phyloP scores from a whole-genome alignment of 768 basidiomycete species.

The Daedalea quercina region DNA sequence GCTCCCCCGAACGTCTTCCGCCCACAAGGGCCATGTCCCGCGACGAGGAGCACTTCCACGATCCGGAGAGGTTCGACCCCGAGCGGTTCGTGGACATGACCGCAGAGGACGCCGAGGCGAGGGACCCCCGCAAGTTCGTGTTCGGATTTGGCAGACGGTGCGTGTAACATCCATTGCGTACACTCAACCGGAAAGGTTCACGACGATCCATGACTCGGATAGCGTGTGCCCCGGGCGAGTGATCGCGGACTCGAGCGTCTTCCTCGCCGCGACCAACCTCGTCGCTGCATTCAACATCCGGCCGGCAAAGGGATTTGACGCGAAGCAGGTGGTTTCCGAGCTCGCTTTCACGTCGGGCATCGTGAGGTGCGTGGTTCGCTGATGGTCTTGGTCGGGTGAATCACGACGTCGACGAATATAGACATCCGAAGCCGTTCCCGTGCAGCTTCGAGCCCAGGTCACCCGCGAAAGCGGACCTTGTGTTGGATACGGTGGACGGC shows the following conservation, averaged over 20 bases:
- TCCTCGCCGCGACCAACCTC: slow-evolving; percentile 38
- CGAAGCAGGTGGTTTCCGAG: slow-evolving; percentile 30
- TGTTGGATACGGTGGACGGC: no score
- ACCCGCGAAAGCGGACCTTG: no score
- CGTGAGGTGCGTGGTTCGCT: slow-evolving; percentile 31
- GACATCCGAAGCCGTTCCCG: no score
- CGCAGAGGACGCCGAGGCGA: neutral
- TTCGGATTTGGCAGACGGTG: slow-evolving; percentile 16
- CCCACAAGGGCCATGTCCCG: slow-evolving; percentile 5
- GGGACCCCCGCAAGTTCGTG: slow-evolving; percentile 8
- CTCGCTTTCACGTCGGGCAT: slow-evolving; percentile 37
- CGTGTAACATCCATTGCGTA: neutral
- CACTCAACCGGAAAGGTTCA: neutral
- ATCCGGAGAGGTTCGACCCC: slow-evolving; percentile 6
- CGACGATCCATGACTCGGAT: neutral
- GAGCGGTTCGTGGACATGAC: slow-evolving; percentile 26
- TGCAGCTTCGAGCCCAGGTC: no score
- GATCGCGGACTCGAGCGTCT: slow-evolving; percentile 43
- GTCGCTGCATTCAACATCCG: slow-evolving; percentile 40
- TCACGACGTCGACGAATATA: no score
- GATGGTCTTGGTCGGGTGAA: no score
- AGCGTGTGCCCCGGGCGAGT: slow-evolving; percentile 51
- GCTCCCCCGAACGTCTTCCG: neutral
- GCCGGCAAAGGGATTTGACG: slow-evolving; percentile 34
- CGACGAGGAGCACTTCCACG: slow-evolving; percentile 1